Percentiles rank a stretch among this genome's conserved stretches.
phyloP scores from a whole-genome alignment of 257 asterid species.

The Scutellaria minor region DNA sequence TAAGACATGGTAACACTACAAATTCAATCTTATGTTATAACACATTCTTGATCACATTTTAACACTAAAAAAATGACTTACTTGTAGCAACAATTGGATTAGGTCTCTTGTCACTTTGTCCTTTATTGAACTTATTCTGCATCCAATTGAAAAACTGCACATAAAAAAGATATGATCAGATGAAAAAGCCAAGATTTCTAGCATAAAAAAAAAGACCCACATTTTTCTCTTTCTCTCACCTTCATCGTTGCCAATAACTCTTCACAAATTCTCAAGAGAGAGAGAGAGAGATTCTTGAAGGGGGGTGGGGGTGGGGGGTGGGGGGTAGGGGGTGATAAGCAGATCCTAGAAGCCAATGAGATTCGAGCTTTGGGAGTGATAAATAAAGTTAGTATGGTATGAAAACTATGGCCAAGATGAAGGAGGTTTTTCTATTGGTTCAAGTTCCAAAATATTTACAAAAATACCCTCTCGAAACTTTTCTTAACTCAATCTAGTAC shows the following conservation, averaged over 20 bases:
- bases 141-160: conserved; percentile 68
- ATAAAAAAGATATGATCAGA: background rate
- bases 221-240: conserved; percentile 40
- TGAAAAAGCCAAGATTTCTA: background rate
- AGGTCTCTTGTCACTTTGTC: conserved; percentile 35
- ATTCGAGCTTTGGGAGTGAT: conserved; percentile 51
- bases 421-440: conserved; percentile 44
- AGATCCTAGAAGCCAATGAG: conserved; percentile 71
- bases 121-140: conserved; percentile 63
- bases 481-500: conserved; percentile 22
- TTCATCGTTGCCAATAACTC: conserved; percentile 49
- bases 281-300: background rate
- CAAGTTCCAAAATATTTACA: conserved; percentile 37
- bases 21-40: background rate
- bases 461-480: background rate
- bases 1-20: too few species aligned
- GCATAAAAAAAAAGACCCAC: background rate
- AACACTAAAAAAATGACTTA: conserved; percentile 31
- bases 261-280: conserved; percentile 13
- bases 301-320: background rate
- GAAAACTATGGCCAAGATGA: conserved; percentile 45
- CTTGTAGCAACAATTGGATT: conserved; percentile 38
- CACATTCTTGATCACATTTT: conserved; percentile 9
- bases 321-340: conserved; percentile 34
- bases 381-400: conserved; percentile 40